phyloP scores from a whole-genome alignment of 2,329 filamentous ascomycete species.

The Fusarium sp. region DNA sequence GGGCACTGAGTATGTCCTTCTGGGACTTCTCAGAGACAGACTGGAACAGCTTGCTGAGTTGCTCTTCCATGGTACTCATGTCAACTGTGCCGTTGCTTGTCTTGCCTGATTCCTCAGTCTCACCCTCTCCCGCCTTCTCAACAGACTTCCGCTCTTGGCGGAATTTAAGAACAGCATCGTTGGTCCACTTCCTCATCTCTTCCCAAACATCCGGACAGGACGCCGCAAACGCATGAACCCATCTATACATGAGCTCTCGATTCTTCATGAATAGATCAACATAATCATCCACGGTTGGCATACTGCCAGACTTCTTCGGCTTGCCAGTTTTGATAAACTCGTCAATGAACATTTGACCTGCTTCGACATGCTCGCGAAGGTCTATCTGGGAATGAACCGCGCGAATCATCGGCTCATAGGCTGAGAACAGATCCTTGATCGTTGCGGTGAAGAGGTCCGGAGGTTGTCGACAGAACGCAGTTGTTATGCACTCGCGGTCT shows the following conservation, averaged over 20 bases:
- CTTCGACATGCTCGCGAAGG: conserved; percentile 75
- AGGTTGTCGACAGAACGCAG: conserved; percentile 73
- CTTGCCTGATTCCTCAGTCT: neutral
- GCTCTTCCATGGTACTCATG: conserved; percentile 55
- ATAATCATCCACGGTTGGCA: conserved; percentile 78
- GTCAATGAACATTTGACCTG: conserved; percentile 75
- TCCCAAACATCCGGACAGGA: conserved; percentile 75
- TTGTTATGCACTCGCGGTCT: conserved; percentile 79
- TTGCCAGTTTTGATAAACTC: conserved; percentile 75
- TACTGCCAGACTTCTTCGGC: conserved; percentile 54
- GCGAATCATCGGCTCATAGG: conserved; percentile 82
- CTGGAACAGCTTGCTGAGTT: conserved; percentile 59
- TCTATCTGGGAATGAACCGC: conserved; percentile 78
- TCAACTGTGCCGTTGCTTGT: conserved; percentile 21
- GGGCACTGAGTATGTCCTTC: conserved; percentile 60
- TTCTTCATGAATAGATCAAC: conserved; percentile 76
- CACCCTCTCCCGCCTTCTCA: neutral
- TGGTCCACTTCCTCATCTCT: conserved; percentile 72
- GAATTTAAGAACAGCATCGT: conserved; percentile 70
- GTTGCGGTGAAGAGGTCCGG: conserved; percentile 81
- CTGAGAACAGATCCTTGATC: conserved; percentile 73
- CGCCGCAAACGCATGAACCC: conserved; percentile 76
- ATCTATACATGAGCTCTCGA: conserved; percentile 73
- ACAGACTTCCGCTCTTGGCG: conserved; percentile 45
- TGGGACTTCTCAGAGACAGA: conserved; percentile 63